Conservation (phyloP, 2,329 filamentous ascomycete genomes). For the Colletotrichum lini region DNA sequence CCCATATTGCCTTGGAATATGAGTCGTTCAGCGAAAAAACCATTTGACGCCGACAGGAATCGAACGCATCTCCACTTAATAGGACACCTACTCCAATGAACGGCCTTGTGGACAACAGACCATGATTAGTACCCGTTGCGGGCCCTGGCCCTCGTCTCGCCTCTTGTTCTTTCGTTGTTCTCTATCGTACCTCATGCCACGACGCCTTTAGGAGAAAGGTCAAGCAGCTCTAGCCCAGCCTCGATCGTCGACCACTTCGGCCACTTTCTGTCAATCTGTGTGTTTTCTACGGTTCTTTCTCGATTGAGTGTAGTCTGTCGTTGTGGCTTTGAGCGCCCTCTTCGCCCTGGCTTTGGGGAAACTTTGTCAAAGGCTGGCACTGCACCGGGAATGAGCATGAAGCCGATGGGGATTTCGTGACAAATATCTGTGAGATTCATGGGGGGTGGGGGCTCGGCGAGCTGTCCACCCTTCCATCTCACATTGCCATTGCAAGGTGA, state of each 20-base stretch:
- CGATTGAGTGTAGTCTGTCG: neutral
- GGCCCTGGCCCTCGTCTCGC: neutral
- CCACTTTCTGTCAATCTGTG: neutral
- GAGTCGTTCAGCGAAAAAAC: too few species aligned
- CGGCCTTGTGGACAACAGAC: neutral
- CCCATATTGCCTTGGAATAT: neutral
- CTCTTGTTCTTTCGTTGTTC: neutral
- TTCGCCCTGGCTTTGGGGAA: neutral
- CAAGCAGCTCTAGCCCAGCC: neutral
- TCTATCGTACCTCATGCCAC: neutral
- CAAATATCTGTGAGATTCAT: neutral
- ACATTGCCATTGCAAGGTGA: neutral
- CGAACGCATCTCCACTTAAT: too few species aligned
- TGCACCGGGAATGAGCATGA: neutral
- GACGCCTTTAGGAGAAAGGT: neutral
- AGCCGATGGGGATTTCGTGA: neutral
- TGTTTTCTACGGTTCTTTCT: neutral
- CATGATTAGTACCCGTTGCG: constrained; percentile 20
- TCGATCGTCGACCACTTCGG: neutral
- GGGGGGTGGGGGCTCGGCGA: neutral
- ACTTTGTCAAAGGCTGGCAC: neutral
- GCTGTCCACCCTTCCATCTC: neutral
- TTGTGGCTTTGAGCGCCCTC: neutral
- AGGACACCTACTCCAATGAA: too few species aligned
- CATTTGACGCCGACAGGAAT: too few species aligned